A percentile compares a stretch with the other conserved stretches of the same genome.
Conservation (phyloP, 2,329 filamentous ascomycete species). For the Rhynchosporium agropyri region DNA sequence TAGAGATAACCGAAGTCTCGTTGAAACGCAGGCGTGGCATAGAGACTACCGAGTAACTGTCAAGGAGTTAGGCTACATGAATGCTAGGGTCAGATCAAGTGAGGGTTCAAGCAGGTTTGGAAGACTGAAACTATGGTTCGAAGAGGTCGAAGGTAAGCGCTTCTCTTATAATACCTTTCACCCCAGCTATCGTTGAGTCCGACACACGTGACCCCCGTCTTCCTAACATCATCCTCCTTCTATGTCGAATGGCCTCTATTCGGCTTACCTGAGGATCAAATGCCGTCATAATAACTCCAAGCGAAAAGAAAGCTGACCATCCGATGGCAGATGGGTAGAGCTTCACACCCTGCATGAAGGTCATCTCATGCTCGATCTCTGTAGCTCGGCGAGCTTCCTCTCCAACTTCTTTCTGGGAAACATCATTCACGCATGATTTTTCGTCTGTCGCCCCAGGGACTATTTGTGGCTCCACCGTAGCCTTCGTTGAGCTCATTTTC, state of each 20-base stretch:
- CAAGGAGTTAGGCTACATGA: too few species aligned
- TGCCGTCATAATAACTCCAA: slow-evolving; percentile 60
- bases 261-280: slow-evolving; percentile 45
- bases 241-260: too few species aligned
- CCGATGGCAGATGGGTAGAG: slow-evolving; percentile 25
- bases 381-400: slow-evolving; percentile 26
- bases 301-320: slow-evolving; percentile 62
- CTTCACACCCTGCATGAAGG: slow-evolving; percentile 24
- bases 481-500: background rate
- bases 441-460: background rate
- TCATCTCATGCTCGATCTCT: slow-evolving; percentile 27
- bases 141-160: too few species aligned
- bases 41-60: slow-evolving; percentile 47
- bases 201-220: too few species aligned
- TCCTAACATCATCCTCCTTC: too few species aligned
- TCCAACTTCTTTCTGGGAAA: slow-evolving; percentile 22
- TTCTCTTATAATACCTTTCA: too few species aligned
- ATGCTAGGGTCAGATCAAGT: too few species aligned
- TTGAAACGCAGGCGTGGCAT: slow-evolving; percentile 46
- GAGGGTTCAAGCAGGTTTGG: too few species aligned
- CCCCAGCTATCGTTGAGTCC: too few species aligned
- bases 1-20: slow-evolving; percentile 45
- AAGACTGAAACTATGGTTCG: too few species aligned
- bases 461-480: background rate
- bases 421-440: background rate